Conservation (phyloP, 1,139 yeast species). For the Lodderomyces margitis region DNA sequence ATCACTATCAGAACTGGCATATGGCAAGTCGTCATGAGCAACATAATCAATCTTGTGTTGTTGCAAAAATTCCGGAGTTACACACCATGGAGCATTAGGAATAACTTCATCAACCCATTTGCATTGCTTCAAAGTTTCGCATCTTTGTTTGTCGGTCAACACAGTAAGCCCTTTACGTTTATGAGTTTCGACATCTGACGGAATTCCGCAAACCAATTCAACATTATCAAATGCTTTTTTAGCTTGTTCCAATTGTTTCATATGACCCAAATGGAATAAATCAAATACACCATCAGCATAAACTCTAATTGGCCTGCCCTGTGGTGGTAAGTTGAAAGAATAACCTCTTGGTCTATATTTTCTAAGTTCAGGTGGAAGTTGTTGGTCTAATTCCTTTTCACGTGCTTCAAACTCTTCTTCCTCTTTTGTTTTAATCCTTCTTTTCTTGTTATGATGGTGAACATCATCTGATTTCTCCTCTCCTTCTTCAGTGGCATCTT, state of each 20-base stretch:
- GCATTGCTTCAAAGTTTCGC: slow-evolving; percentile 86
- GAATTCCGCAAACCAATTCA: slow-evolving; percentile 84
- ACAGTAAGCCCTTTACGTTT: slow-evolving; percentile 92
- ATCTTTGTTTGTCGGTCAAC: slow-evolving; percentile 79
- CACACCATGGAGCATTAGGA: slow-evolving; percentile 94
- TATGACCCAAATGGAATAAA: slow-evolving; percentile 92
- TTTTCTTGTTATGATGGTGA: slow-evolving; percentile 18
- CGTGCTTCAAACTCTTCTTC: slow-evolving; percentile 42
- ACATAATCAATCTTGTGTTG: slow-evolving; percentile 89
- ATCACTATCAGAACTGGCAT: slow-evolving; percentile 81
- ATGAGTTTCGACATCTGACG: slow-evolving; percentile 88
- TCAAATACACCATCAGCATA: slow-evolving; percentile 99
- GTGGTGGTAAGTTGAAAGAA: slow-evolving; percentile 77
- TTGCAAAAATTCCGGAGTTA: slow-evolving; percentile 74
- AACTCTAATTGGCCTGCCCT: slow-evolving; percentile 80
- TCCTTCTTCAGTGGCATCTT: slow-evolving; percentile 13
- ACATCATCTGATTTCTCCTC: not conserved
- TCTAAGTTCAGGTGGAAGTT: slow-evolving; percentile 60
- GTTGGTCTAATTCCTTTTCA: slow-evolving; percentile 57
- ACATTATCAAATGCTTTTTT: slow-evolving; percentile 89
- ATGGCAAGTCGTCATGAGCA: slow-evolving; percentile 96
- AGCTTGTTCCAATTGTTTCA: slow-evolving; percentile 96
- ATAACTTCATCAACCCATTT: slow-evolving; percentile 97
- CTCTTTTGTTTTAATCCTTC: slow-evolving; percentile 28
- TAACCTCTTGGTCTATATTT: slow-evolving; percentile 72